phyloP scores from a whole-genome alignment of 805 yeast species.

The Candida broadrunensis region DNA sequence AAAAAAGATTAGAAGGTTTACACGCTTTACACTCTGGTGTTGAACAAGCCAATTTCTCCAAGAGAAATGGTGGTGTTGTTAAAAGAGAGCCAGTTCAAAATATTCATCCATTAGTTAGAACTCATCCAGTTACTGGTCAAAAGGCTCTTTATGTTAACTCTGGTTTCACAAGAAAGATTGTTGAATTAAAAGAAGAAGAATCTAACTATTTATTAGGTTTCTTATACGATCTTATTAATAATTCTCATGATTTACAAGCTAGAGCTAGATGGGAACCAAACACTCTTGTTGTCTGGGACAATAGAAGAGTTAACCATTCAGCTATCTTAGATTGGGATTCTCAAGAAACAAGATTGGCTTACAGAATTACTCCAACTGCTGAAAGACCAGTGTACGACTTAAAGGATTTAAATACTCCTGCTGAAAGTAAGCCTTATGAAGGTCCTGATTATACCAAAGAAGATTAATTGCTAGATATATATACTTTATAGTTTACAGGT shows the following conservation, averaged over 20 bases:
- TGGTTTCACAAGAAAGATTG: constrained; percentile 32
- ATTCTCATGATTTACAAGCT: constrained; percentile 35
- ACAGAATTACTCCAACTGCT: constrained; percentile 38
- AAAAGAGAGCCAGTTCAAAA: constrained; percentile 35
- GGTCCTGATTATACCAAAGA: constrained; percentile 1
- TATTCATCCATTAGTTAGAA: constrained; percentile 38
- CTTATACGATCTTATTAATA: constrained; percentile 29
- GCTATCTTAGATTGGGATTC: constrained; percentile 36
- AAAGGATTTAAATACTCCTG: constrained; percentile 31
- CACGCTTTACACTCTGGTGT: constrained; percentile 35
- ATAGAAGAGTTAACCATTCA: constrained; percentile 34
- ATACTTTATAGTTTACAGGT: too few relatives aligned
- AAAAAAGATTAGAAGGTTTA: constrained; percentile 30
- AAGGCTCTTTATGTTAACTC: constrained; percentile 35
- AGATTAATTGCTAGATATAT: too few relatives aligned
- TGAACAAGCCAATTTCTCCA: constrained; percentile 30
- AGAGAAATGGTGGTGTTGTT: constrained; percentile 24
- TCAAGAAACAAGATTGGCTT: constrained; percentile 30
- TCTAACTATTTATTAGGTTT: constrained; percentile 30
- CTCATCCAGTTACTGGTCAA: constrained; percentile 34
- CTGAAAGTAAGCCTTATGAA: constrained; percentile 13
- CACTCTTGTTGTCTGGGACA: constrained; percentile 40
- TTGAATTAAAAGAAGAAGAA: constrained; percentile 38
- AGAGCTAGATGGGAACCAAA: constrained; percentile 35
- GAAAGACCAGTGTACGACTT: constrained; percentile 36